These are phyloP conservation scores for Blastobotrys serpentis DNA, from an alignment of 1,139 yeast species.

Conservation along the genomic window DNA sequence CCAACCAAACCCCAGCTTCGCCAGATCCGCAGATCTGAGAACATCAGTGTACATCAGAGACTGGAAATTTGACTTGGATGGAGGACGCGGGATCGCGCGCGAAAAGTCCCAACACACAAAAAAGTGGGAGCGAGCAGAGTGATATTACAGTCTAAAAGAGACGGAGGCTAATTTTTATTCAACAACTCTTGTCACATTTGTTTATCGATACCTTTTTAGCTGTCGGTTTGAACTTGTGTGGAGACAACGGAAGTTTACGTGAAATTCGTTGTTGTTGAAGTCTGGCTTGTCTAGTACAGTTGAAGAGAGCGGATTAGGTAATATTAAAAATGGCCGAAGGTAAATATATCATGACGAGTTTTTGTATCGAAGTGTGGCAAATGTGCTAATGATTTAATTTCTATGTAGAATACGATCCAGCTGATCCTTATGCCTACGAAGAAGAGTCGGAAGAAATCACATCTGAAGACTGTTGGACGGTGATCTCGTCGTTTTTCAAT, in stretches of 20 bases:
- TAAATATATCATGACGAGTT: conserved; percentile 3
- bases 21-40: background rate
- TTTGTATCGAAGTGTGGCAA: background rate
- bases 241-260: too few relatives aligned
- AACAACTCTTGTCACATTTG: background rate
- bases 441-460: conserved; percentile 71
- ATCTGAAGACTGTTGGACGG: conserved; percentile 99
- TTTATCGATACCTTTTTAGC: background rate
- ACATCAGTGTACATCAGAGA: background rate
- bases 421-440: conserved; percentile 59
- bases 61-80: background rate
- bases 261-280: too few relatives aligned
- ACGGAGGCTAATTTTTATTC: background rate
- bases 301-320: too few relatives aligned
- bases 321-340: conserved; percentile 18
- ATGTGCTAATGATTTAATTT: conserved; percentile 1
- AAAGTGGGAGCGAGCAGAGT: background rate
- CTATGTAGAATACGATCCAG: conserved; percentile 40
- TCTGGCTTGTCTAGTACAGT: too few relatives aligned
- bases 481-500: conserved; percentile 91
- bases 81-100: background rate
- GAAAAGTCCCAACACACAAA: background rate
- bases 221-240: too few relatives aligned
- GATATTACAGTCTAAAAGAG: background rate
- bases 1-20: background rate